Evolutionary conservation across 352 stramenopile species (phyloP).

Genomic region (Phytophthora rubi): DNA sequence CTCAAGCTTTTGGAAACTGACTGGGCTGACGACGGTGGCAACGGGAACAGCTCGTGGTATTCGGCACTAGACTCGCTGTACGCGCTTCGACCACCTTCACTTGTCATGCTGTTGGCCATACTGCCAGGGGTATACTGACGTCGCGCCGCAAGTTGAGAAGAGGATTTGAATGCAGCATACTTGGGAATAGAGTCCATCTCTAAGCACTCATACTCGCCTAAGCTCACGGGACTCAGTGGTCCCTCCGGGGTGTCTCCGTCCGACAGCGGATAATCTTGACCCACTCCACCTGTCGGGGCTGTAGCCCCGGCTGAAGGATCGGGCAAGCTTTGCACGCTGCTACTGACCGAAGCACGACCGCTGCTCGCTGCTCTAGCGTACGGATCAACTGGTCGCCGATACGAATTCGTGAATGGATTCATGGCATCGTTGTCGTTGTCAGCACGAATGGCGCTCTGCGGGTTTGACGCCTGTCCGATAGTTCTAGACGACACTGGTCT

Average conservation of each 20-base stretch:
- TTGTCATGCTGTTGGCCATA: constrained; percentile 29
- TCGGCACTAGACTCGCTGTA: constrained; percentile 31
- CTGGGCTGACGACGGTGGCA: constrained; percentile 17
- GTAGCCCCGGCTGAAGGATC: constrained; percentile 14
- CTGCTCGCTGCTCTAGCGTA: constrained; percentile 22
- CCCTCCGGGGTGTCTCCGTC: constrained; percentile 31
- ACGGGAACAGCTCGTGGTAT: constrained; percentile 43
- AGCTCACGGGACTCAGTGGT: constrained; percentile 57
- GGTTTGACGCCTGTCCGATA: constrained; percentile 11
- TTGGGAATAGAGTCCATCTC: constrained; percentile 79
- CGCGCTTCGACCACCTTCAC: constrained; percentile 29
- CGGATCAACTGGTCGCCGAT: constrained; percentile 48
- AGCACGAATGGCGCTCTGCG: constrained; percentile 3
- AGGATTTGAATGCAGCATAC: constrained; percentile 74
- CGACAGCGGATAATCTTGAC: constrained; percentile 23
- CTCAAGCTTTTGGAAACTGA: constrained; percentile 32
- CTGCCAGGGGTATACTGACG: constrained; percentile 26
- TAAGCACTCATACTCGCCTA: constrained; percentile 76
- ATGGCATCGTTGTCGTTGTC: constrained; percentile 63
- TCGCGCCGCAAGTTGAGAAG: constrained; percentile 34
- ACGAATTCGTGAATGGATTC: constrained; percentile 72
- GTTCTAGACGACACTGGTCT: constrained; percentile 10
- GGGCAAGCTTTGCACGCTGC: constrained; percentile 28
- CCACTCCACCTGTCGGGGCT: constrained; percentile 3
- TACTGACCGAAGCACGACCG: constrained; percentile 26